A percentile compares a stretch with the other conserved stretches of the same genome.
phyloP scores from a whole-genome alignment of 2,329 filamentous ascomycete species.

The Leptographium galeiforme region DNA sequence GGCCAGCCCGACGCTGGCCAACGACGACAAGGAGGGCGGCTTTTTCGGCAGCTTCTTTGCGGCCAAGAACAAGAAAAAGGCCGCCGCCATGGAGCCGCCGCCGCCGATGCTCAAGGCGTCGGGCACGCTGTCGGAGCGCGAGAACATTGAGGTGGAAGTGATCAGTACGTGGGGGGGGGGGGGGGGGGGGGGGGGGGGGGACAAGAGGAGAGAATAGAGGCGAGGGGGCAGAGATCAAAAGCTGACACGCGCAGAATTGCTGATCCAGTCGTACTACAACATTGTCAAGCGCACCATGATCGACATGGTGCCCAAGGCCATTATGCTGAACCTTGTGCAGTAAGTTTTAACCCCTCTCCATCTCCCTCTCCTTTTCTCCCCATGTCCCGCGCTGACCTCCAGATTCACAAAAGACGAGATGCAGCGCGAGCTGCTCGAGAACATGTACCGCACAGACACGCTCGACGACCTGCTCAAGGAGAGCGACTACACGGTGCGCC shows the following conservation, averaged over 20 bases:
- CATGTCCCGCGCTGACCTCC: neutral
- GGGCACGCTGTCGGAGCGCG: slow-evolving; percentile 83
- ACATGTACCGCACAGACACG: slow-evolving; percentile 88
- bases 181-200: too few species aligned
- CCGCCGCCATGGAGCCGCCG: slow-evolving; percentile 96
- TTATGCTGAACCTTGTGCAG: slow-evolving; percentile 95
- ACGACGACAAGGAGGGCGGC: slow-evolving; percentile 47
- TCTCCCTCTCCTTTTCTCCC: neutral
- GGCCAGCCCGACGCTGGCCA: slow-evolving; percentile 56
- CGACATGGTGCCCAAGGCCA: slow-evolving; percentile 98
- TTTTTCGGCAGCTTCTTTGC: slow-evolving; percentile 99
- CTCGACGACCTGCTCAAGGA: slow-evolving; percentile 94
- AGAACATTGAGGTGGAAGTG: slow-evolving; percentile 91
- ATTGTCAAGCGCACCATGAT: slow-evolving; percentile 98
- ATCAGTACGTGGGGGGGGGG: slow-evolving; percentile 51
- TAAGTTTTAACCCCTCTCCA: slow-evolving; percentile 34
- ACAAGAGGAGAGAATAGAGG: too few species aligned
- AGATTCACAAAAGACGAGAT: slow-evolving; percentile 96
- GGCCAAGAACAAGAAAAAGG: slow-evolving; percentile 99
- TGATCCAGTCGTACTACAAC: slow-evolving; percentile 95
- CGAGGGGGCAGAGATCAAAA: neutral
- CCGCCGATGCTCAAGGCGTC: slow-evolving; percentile 89
- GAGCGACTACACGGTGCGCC: slow-evolving; percentile 87
- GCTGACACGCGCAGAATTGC: slow-evolving; percentile 48
- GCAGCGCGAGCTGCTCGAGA: slow-evolving; percentile 91